Evolutionary conservation across 108 stramenopile genomes (phyloP).

Genomic region (Cyclostephanos tholiformis): DNA sequence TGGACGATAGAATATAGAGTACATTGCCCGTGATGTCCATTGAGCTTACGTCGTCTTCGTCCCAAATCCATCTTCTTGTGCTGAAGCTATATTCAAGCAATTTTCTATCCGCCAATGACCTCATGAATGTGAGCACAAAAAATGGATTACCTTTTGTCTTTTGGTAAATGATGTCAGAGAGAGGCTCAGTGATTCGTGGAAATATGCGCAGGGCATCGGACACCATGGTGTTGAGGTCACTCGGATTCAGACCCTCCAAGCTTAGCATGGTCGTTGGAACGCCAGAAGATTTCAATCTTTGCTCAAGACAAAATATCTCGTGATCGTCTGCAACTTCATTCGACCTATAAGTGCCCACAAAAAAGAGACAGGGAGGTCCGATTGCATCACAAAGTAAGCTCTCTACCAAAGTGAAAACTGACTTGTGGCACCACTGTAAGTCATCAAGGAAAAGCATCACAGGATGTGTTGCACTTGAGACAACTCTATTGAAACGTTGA

Average conservation of each 20-base stretch:
- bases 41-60: constrained; percentile 8
- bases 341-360: constrained; percentile 33
- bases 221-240: constrained; percentile 17
- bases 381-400: constrained; percentile 24
- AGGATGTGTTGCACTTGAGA: neutral
- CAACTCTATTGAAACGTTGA: neutral
- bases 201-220: constrained; percentile 13
- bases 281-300: constrained; percentile 7
- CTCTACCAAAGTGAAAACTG: constrained; percentile 30
- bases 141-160: constrained; percentile 46
- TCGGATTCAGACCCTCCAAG: constrained; percentile 25
- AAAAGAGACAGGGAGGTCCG: constrained; percentile 27
- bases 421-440: constrained; percentile 40
- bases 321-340: constrained; percentile 39
- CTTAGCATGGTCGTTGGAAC: constrained; percentile 9
- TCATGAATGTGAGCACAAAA: constrained; percentile 33
- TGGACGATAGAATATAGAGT: constrained; percentile 6
- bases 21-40: too few species aligned
- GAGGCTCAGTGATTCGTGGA: neutral
- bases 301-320: constrained; percentile 24
- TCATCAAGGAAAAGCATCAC: constrained; percentile 43
- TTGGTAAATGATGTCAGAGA: constrained; percentile 21
- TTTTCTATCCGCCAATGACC: constrained; percentile 22
- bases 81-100: constrained; percentile 21
- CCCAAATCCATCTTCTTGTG: constrained; percentile 37